phyloP scores from a whole-genome alignment of 495 filamentous ascomycete species.

The Pseudomonodictys pantanalensis region DNA sequence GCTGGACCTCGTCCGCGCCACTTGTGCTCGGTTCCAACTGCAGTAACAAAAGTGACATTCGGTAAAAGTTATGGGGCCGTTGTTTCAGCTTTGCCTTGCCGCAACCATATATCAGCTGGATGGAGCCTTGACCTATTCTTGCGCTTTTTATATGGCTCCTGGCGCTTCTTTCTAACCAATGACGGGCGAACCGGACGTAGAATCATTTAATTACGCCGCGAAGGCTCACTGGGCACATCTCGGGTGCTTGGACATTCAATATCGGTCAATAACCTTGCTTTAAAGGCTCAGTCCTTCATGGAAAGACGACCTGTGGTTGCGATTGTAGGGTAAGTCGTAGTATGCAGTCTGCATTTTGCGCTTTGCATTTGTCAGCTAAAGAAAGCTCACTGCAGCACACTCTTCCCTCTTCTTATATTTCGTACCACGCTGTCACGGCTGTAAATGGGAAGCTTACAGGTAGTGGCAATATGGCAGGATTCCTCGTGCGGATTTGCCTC shows the following conservation, averaged over 20 bases:
- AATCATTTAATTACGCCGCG: neutral
- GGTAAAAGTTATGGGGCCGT: neutral
- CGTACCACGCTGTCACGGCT: neutral
- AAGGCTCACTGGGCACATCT: too few relatives aligned
- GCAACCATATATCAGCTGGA: neutral
- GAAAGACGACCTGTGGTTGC: neutral
- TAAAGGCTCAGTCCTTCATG: neutral
- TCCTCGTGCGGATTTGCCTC: neutral
- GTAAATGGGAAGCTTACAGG: neutral
- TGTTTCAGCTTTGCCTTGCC: neutral
- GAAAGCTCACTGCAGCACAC: neutral
- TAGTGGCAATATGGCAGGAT: too few relatives aligned
- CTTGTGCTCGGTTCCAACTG: neutral
- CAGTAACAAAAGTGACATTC: neutral
- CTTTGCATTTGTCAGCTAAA: neutral
- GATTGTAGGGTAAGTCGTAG: neutral
- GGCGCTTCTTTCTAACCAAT: neutral
- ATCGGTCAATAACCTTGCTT: neutral
- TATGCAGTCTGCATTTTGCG: neutral
- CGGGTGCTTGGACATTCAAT: neutral
- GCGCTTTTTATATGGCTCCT: neutral
- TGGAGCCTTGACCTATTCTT: neutral
- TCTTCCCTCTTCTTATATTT: neutral
- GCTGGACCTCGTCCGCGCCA: neutral
- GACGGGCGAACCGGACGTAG: neutral